These are phyloP conservation scores for Sphaerulina populicola DNA, from an alignment of 2,329 filamentous ascomycete species.

Conservation along the genomic window DNA sequence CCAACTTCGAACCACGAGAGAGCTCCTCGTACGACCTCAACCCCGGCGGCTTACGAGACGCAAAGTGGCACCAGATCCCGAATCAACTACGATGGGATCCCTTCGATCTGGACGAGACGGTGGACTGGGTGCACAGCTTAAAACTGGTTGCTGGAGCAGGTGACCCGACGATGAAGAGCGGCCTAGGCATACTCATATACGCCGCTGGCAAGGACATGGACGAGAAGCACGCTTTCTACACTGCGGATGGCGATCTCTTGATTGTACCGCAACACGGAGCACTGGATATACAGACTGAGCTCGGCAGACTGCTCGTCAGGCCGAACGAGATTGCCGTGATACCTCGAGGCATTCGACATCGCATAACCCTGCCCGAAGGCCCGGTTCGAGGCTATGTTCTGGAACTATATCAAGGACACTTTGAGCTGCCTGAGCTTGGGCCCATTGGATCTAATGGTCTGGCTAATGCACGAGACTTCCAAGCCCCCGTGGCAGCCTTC, in stretches of 20 bases:
- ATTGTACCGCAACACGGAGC: conserved; percentile 58
- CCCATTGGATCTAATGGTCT: conserved; percentile 59
- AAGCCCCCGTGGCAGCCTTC: conserved; percentile 52
- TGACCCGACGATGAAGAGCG: conserved; percentile 68
- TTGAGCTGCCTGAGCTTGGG: conserved; percentile 58
- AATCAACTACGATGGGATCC: conserved; percentile 76
- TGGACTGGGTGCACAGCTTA: conserved; percentile 61
- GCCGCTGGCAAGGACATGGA: conserved; percentile 71
- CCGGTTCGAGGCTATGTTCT: conserved; percentile 58
- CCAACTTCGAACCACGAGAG: conserved; percentile 45
- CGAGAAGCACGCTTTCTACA: conserved; percentile 69
- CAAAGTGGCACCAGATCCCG: conserved; percentile 59
- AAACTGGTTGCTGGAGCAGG: conserved; percentile 70
- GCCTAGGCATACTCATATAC: conserved; percentile 72
- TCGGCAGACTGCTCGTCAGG: conserved; percentile 55
- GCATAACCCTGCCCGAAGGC: conserved; percentile 52
- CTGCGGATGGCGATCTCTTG: conserved; percentile 62
- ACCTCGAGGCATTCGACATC: conserved; percentile 57
- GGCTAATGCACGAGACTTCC: conserved; percentile 58
- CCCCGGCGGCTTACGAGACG: conserved; percentile 35
- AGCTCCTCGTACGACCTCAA: conserved; percentile 45
- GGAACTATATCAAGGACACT: conserved; percentile 58
- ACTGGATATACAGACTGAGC: conserved; percentile 60
- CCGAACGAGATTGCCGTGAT: conserved; percentile 62
- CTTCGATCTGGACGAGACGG: conserved; percentile 62